phyloP scores from a whole-genome alignment of 768 basidiomycete genomes.

The Phylloporus sp. region DNA sequence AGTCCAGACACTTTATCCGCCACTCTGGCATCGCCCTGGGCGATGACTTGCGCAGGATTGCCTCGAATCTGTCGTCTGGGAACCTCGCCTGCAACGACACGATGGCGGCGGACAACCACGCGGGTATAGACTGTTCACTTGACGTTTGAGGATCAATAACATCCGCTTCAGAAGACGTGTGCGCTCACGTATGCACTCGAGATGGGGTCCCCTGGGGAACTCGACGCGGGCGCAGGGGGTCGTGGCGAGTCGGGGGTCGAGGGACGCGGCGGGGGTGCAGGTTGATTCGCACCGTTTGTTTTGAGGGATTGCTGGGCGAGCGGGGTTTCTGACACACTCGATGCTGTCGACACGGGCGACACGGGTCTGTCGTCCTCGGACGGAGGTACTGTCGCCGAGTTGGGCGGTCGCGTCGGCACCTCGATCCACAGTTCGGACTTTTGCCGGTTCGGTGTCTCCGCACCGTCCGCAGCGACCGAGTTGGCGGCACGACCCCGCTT shows the following conservation, averaged over 20 bases:
- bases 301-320: constrained; percentile 59
- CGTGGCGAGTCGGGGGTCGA: constrained; percentile 26
- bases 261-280: constrained; percentile 18
- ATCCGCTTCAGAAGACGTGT: constrained; percentile 18
- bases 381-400: constrained; percentile 24
- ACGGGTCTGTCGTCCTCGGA: constrained; percentile 51
- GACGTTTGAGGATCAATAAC: constrained; percentile 30
- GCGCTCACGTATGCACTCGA: constrained; percentile 24
- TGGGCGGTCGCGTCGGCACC: constrained; percentile 28
- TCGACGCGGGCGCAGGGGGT: constrained; percentile 7
- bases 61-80: constrained; percentile 78
- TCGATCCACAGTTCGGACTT: constrained; percentile 38
- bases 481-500: constrained; percentile 37
- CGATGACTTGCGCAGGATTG: constrained; percentile 57
- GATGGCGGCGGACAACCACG: constrained; percentile 70
- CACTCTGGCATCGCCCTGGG: constrained; percentile 67
- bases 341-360: constrained; percentile 68
- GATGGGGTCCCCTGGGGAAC: constrained; percentile 15
- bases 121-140: constrained; percentile 45
- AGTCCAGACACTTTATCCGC: constrained; percentile 88
- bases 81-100: constrained; percentile 65
- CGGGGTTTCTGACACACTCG: constrained; percentile 70
- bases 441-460: constrained; percentile 48
- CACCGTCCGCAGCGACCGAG: constrained; percentile 32
- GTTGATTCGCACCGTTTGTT: constrained; percentile 45